Conservation (phyloP, 164 flowering plant species). For the Tetracentron sinense region DNA sequence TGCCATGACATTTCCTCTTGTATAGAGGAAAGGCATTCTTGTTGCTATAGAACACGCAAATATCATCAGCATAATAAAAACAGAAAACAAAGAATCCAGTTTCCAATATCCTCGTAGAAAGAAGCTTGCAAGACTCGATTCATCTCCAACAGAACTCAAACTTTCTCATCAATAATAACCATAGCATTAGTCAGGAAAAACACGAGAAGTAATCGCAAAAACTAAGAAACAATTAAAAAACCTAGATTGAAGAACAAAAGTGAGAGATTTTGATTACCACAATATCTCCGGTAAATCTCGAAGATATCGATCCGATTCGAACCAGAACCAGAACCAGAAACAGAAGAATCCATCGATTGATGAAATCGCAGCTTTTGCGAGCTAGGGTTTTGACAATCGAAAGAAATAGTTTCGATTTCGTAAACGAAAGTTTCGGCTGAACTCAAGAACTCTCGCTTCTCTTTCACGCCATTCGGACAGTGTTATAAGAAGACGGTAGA, state of each 20-base stretch:
- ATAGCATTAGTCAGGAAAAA: neutral
- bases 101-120: neutral
- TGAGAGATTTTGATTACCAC: slow-evolving; percentile 31
- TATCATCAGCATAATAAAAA: neutral
- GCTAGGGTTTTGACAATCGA: neutral
- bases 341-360: slow-evolving; percentile 15
- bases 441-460: neutral
- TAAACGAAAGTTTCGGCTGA: neutral
- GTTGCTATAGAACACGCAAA: no score
- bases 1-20: neutral
- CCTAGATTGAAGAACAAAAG: neutral
- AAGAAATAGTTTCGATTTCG: neutral
- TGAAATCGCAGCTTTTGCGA: neutral
- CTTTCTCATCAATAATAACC: neutral
- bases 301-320: slow-evolving; percentile 30
- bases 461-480: neutral
- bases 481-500: no score
- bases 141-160: neutral
- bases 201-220: neutral
- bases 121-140: neutral
- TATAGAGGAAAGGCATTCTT: neutral
- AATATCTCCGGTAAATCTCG: slow-evolving; percentile 42
- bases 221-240: neutral
- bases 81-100: neutral
- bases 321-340: slow-evolving; percentile 7